Evolutionary conservation across 108 stramenopile species (phyloP), one percentile per base, ranked within the genome.

Genomic region (Schizochytrium sp.): DNA sequence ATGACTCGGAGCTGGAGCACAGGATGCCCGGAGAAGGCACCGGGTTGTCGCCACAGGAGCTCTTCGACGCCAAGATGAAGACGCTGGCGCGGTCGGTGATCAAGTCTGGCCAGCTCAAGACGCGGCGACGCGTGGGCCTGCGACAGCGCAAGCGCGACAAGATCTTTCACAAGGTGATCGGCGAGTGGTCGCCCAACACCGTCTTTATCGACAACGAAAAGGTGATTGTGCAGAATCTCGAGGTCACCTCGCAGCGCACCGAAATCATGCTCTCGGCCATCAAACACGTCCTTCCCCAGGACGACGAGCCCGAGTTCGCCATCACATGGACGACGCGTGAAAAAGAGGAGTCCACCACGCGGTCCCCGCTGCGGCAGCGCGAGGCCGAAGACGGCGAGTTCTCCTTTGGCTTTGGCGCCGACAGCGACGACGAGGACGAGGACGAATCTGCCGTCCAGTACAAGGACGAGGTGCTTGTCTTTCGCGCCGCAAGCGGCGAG

Each of bases 191-290:
- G n/a, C 51, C 51, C n/a, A 83, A 83, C 76, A 83, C 48, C 10
- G 76, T 83, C 10, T 83, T 83, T 45, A 83, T 83, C 51, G 76
- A 83, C 51, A 83, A 83, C 76, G 48, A 83, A 83, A 83, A 83
- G 76, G 48, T 83, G 48, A 83, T 83, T 34, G 76, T 83, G 48
- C 76, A 83, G 76, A 47, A 47, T 12, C 76, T 83, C 51, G 76
- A 83, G 51, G 48, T 53, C 14, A 53, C 76, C 28, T 47, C 45
- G 28, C 45, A 83, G 51, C 45, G 76, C n/a, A 53, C 28, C n/a
- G 76, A 83, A 23, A 83, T 83, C 4, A 83, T 83, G 76, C 76
- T 83, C 18, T 8, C 12, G 0, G n/a, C 48, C 4, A 83, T 83
- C 76, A 83, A 83, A 23, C 76, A 83, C 28, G 76, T 83, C 12